These are phyloP conservation scores for Onygenales sp. DNA, from an alignment of 2,329 filamentous ascomycete genomes.

Conservation along the genomic window DNA sequence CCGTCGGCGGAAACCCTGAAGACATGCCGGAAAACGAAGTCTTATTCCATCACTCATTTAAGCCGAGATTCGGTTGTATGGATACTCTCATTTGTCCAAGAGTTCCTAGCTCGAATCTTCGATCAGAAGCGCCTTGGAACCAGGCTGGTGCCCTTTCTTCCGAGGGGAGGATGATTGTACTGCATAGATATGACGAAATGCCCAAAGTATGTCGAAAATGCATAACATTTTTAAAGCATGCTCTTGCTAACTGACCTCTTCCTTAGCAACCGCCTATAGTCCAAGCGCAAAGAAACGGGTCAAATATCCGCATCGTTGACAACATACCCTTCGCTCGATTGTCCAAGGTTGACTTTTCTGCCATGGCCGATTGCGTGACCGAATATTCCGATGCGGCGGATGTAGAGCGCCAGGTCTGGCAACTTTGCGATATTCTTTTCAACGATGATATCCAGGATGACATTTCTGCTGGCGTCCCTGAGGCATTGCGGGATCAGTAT, in stretches of 20 bases:
- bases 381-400: conserved; percentile 20
- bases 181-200: conserved; percentile 4
- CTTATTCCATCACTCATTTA: conserved; percentile 62
- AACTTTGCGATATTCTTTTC: conserved; percentile 77
- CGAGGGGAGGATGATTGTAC: conserved; percentile 44
- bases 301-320: conserved; percentile 41
- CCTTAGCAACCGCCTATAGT: conserved; percentile 22
- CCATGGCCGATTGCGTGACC: conserved; percentile 21
- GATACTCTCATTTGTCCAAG: conserved; percentile 61
- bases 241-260: background rate
- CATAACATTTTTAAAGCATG: background rate
- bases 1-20: conserved; percentile 50
- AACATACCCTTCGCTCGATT: conserved; percentile 49
- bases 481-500: conserved; percentile 29
- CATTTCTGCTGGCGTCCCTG: conserved; percentile 33
- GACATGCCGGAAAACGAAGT: conserved; percentile 55
- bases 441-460: conserved; percentile 50
- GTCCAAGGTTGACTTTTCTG: conserved; percentile 22
- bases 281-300: conserved; percentile 25
- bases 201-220: background rate
- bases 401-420: conserved; percentile 56
- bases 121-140: conserved; percentile 35
- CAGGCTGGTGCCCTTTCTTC: conserved; percentile 51
- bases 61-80: conserved; percentile 68
- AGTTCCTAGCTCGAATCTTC: background rate